phyloP scores from a whole-genome alignment of 2,329 filamentous ascomycete species.

The Ophiostoma montium region DNA sequence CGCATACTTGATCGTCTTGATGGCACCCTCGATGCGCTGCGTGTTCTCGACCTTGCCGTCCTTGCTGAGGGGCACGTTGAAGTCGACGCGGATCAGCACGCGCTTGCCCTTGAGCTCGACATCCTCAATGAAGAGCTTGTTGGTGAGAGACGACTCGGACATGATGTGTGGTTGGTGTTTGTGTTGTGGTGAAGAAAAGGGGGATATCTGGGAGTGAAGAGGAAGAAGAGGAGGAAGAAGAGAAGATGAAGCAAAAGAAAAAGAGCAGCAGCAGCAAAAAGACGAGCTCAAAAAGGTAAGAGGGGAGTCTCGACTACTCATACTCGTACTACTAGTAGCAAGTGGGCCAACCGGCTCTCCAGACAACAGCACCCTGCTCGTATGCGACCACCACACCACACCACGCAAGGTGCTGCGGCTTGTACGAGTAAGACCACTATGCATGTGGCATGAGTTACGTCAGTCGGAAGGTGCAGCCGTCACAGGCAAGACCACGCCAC shows the following conservation, averaged over 20 bases:
- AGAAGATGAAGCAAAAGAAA: not conserved
- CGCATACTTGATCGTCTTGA: constrained; percentile 91
- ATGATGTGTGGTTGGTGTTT: constrained; percentile 2
- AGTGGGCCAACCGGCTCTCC: not conserved
- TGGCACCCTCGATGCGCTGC: constrained; percentile 92
- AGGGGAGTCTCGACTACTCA: not conserved
- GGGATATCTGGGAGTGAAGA: not conserved
- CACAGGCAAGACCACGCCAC: not conserved
- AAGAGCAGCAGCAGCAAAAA: not conserved
- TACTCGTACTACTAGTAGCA: not conserved
- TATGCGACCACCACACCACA: not conserved
- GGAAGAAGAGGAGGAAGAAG: not conserved
- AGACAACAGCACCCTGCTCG: not conserved
- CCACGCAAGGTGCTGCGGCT: not conserved
- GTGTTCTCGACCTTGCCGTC: constrained; percentile 94
- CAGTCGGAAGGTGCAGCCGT: not conserved
- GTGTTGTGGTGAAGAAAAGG: not conserved
- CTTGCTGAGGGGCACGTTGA: constrained; percentile 94
- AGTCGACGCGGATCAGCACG: constrained; percentile 97
- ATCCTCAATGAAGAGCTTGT: constrained; percentile 93
- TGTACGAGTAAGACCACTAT: not conserved
- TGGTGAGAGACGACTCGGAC: constrained; percentile 78
- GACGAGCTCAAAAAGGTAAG: not conserved
- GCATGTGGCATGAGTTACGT: not conserved
- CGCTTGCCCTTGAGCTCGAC: constrained; percentile 97